phyloP scores from a whole-genome alignment of 2,329 filamentous ascomycete genomes.

The Pestalotiopsis sp. region DNA sequence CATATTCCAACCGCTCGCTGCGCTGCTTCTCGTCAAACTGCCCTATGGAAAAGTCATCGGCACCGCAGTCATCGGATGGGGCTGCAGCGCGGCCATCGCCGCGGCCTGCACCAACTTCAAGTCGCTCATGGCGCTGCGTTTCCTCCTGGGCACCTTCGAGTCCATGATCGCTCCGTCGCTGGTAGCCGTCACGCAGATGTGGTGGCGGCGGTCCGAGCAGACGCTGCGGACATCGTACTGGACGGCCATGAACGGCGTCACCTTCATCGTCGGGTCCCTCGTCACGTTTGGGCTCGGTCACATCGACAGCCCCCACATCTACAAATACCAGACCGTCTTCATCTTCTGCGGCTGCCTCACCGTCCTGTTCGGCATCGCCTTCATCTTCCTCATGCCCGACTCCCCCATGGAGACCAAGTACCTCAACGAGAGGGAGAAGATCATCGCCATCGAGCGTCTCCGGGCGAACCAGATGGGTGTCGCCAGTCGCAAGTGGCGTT shows the following conservation, averaged over 20 bases:
- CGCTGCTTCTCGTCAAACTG: constrained; percentile 53
- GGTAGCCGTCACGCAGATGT: constrained; percentile 56
- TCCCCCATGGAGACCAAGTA: constrained; percentile 62
- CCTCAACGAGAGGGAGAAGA: constrained; percentile 66
- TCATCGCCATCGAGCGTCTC: constrained; percentile 71
- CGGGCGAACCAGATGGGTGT: constrained; percentile 77
- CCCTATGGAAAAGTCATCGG: constrained; percentile 58
- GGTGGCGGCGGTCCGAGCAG: constrained; percentile 56
- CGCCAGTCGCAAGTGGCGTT: constrained; percentile 71
- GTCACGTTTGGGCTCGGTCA: constrained; percentile 56
- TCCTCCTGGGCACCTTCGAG: constrained; percentile 50
- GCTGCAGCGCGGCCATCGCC: constrained; percentile 51
- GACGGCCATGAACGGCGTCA: constrained; percentile 59
- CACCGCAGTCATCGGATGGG: constrained; percentile 57
- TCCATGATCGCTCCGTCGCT: constrained; percentile 53
- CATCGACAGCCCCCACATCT: constrained; percentile 43
- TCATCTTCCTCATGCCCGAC: constrained; percentile 65
- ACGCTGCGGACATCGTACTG: constrained; percentile 52
- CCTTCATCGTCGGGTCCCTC: constrained; percentile 57
- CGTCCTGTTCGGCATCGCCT: constrained; percentile 50
- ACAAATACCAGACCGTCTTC: constrained; percentile 56
- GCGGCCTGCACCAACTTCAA: constrained; percentile 50
- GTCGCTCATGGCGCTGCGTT: constrained; percentile 46
- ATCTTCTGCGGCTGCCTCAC: constrained; percentile 54
- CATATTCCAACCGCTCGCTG: constrained; percentile 58